Conservation (phyloP, 73 alveolate genomes). For the Urostyla sp. region DNA sequence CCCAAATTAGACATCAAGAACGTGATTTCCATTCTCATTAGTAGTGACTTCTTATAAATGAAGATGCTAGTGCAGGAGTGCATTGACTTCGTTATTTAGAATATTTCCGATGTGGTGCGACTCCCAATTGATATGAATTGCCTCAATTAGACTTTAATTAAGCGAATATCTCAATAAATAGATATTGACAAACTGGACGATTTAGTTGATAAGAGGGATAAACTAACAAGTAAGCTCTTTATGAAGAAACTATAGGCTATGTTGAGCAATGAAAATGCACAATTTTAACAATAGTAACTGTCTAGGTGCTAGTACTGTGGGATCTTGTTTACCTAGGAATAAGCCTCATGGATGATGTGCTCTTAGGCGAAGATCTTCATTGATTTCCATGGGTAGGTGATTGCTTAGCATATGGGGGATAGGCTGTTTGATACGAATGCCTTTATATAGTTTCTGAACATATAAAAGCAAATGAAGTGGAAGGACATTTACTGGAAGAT, state of each 20-base stretch:
- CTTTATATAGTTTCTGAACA: constrained; percentile 56
- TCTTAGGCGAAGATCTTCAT: constrained; percentile 73
- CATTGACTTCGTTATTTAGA: constrained; percentile 54
- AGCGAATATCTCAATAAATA: constrained; percentile 49
- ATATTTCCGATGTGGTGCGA: constrained; percentile 63
- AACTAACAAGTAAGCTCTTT: constrained; percentile 61
- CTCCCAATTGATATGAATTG: constrained; percentile 83
- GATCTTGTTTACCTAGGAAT: constrained; percentile 53
- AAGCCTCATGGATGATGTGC: constrained; percentile 72
- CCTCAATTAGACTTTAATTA: constrained; percentile 42
- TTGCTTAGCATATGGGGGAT: constrained; percentile 82
- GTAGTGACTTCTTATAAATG: constrained; percentile 72
- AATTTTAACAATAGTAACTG: constrained; percentile 41
- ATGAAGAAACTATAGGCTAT: constrained; percentile 56
- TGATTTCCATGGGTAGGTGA: constrained; percentile 77
- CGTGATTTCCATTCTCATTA: constrained; percentile 71
- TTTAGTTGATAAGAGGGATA: constrained; percentile 65
- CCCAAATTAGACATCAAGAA: constrained; percentile 63
- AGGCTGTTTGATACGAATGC: constrained; percentile 62
- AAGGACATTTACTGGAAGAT: constrained; percentile 71
- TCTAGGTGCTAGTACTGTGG: constrained; percentile 70
- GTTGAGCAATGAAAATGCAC: background rate
- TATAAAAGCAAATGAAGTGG: constrained; percentile 63
- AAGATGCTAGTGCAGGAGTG: constrained; percentile 68
- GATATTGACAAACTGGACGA: constrained; percentile 64